These are phyloP conservation scores for Chaetoceros tenuissimus DNA, from an alignment of 108 stramenopile genomes.

Conservation along the genomic window DNA sequence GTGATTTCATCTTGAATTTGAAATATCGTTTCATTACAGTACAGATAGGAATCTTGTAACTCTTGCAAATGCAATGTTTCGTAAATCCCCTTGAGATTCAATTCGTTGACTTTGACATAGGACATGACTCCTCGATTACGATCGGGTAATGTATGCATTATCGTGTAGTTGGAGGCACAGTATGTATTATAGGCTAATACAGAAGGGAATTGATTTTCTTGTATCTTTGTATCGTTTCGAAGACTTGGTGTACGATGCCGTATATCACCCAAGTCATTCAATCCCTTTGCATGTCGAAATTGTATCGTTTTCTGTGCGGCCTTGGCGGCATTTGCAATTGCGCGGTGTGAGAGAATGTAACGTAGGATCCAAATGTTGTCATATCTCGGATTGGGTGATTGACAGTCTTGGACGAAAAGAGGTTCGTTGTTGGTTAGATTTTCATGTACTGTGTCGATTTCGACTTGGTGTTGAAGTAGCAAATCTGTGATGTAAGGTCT, in stretches of 20 bases:
- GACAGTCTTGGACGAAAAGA: neutral
- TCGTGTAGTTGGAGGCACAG: neutral
- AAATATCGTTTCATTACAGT: constrained; percentile 14
- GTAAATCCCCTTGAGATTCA: too few species aligned
- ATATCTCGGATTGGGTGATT: too few species aligned
- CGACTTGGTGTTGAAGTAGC: neutral
- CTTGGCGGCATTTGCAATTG: constrained; percentile 9
- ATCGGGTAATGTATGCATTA: constrained; percentile 3
- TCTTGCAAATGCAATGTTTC: neutral
- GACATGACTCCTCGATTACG: constrained; percentile 6
- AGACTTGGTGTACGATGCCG: constrained; percentile 2
- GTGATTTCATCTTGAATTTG: constrained; percentile 18
- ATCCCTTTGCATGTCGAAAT: constrained; percentile 10
- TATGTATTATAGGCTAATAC: neutral
- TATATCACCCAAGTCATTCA: constrained; percentile 14
- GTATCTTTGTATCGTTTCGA: neutral
- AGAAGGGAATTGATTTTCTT: neutral
- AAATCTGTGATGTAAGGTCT: too few species aligned
- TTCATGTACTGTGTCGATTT: neutral
- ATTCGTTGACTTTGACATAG: too few species aligned
- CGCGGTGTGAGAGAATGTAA: constrained; percentile 14
- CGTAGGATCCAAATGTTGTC: constrained; percentile 24
- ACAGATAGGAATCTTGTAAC: neutral
- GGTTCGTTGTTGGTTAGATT: neutral
- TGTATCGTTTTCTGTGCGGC: constrained; percentile 9